Percentiles rank a stretch among this genome's conserved stretches.
Conservation (phyloP, 441 rosid genomes). For the Erodium trifolium region DNA sequence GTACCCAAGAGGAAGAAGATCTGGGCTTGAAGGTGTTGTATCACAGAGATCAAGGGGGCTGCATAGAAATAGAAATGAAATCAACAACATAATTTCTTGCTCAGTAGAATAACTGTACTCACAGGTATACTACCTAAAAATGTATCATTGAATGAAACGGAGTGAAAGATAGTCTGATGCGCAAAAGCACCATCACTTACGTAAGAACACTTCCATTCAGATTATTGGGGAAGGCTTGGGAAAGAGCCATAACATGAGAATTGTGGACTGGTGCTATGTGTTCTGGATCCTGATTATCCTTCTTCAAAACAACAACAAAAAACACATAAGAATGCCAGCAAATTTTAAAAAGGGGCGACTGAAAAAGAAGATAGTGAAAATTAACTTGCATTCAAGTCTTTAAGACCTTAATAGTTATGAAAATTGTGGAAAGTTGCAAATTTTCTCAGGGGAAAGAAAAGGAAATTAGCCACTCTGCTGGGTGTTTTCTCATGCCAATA, state of each 20-base stretch:
- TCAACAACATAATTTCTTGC: constrained; percentile 17
- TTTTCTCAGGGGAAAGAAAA: too few species aligned
- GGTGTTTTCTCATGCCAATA: too few species aligned
- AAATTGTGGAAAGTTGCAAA: too few species aligned
- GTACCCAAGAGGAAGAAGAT: constrained; percentile 50
- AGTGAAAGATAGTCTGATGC: constrained; percentile 5
- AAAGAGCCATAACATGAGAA: constrained; percentile 80
- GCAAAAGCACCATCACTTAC: constrained; percentile 44
- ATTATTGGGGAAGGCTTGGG: constrained; percentile 84
- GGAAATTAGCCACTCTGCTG: too few species aligned
- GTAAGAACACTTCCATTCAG: constrained; percentile 61
- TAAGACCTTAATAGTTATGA: too few species aligned
- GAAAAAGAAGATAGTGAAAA: neutral
- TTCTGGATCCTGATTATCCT: constrained; percentile 65
- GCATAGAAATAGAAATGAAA: constrained; percentile 32
- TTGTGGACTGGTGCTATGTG: constrained; percentile 61
- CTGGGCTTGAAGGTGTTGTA: constrained; percentile 55
- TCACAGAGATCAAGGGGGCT: constrained; percentile 98
- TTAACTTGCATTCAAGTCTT: too few species aligned
- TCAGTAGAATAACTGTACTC: constrained; percentile 15
- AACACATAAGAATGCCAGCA: constrained; percentile 4
- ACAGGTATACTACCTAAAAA: neutral
- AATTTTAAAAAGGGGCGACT: neutral
- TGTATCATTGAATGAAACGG: too few species aligned
- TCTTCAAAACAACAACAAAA: constrained; percentile 33